A percentile compares a stretch with the other conserved stretches of the same genome.
Evolutionary conservation across 2,329 filamentous ascomycete genomes (phyloP).

Genomic region (Diaporthe amygdali): DNA sequence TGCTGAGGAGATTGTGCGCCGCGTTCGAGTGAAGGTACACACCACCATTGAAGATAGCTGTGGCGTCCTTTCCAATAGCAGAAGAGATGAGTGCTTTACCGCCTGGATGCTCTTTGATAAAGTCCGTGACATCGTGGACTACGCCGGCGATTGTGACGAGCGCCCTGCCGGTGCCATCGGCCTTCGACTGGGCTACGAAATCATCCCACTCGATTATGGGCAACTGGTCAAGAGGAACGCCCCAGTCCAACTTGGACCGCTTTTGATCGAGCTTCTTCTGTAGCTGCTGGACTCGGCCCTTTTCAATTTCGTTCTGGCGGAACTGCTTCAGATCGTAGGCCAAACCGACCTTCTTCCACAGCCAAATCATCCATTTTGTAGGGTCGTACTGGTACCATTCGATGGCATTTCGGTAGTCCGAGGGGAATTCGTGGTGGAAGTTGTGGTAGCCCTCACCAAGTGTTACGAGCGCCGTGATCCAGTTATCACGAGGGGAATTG

Average conservation of each 20-base stretch:
- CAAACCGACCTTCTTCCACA: conserved; percentile 83
- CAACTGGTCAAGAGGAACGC: conserved; percentile 81
- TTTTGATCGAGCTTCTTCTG: conserved; percentile 95
- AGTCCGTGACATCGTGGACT: conserved; percentile 82
- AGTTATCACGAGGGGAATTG: conserved; percentile 87
- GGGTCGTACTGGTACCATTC: conserved; percentile 92
- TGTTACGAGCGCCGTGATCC: conserved; percentile 84
- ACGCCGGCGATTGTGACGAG: conserved; percentile 82
- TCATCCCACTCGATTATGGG: conserved; percentile 88
- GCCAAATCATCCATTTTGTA: conserved; percentile 88
- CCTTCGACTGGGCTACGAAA: conserved; percentile 76
- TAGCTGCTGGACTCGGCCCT: conserved; percentile 84
- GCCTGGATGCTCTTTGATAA: conserved; percentile 88
- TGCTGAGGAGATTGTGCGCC: conserved; percentile 85
- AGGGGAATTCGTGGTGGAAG: conserved; percentile 95
- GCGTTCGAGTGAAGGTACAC: conserved; percentile 91
- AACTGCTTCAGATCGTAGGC: conserved; percentile 91
- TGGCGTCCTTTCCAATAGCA: conserved; percentile 85
- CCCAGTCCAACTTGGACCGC: conserved; percentile 84
- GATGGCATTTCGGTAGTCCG: conserved; percentile 90
- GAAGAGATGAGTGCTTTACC: conserved; percentile 85
- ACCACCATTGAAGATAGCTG: conserved; percentile 90
- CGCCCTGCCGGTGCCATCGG: conserved; percentile 65
- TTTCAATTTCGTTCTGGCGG: conserved; percentile 90
- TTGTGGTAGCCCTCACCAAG: conserved; percentile 90